These are phyloP conservation scores for Chlorophyllum brunneum DNA, from an alignment of 768 basidiomycete species.

Conservation along the genomic window DNA sequence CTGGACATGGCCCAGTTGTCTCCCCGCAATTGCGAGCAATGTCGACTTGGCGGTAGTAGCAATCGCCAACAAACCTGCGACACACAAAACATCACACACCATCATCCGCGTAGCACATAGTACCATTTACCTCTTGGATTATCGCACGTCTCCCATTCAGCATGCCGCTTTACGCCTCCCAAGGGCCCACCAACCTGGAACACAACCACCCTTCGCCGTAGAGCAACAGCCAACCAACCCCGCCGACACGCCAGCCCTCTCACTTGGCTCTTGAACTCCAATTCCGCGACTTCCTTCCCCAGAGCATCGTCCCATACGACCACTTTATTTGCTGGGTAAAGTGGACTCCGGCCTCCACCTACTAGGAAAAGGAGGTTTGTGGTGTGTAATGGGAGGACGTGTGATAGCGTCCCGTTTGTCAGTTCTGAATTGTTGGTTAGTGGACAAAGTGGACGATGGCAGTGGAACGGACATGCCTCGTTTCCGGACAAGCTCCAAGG, in stretches of 20 bases:
- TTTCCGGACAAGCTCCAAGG: constrained; percentile 74
- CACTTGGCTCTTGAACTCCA: constrained; percentile 85
- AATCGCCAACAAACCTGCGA: constrained; percentile 68
- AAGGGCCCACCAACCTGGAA: constrained; percentile 58
- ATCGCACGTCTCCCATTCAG: constrained; percentile 85
- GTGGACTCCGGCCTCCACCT: constrained; percentile 83
- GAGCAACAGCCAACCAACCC: constrained; percentile 80
- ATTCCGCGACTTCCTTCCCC: constrained; percentile 77
- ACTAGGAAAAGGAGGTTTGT: constrained; percentile 83
- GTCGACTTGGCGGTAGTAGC: constrained; percentile 78
- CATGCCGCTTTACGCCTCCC: constrained; percentile 52
- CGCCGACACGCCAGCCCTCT: constrained; percentile 76
- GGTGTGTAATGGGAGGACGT: constrained; percentile 73
- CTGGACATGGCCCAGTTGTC: constrained; percentile 86
- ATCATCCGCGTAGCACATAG: constrained; percentile 15
- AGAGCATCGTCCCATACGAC: constrained; percentile 83
- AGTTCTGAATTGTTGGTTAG: constrained; percentile 45
- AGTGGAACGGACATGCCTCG: constrained; percentile 49
- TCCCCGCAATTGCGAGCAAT: constrained; percentile 80
- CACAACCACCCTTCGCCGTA: constrained; percentile 74
- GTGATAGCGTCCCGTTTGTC: constrained; percentile 72
- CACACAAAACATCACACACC: background rate
- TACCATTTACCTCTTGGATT: constrained; percentile 68
- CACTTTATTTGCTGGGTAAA: constrained; percentile 90
- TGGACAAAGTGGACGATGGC: constrained; percentile 12